These are phyloP conservation scores for Ganoderma multipileum DNA, from an alignment of 1,284 basidiomycete species.

Conservation along the genomic window DNA sequence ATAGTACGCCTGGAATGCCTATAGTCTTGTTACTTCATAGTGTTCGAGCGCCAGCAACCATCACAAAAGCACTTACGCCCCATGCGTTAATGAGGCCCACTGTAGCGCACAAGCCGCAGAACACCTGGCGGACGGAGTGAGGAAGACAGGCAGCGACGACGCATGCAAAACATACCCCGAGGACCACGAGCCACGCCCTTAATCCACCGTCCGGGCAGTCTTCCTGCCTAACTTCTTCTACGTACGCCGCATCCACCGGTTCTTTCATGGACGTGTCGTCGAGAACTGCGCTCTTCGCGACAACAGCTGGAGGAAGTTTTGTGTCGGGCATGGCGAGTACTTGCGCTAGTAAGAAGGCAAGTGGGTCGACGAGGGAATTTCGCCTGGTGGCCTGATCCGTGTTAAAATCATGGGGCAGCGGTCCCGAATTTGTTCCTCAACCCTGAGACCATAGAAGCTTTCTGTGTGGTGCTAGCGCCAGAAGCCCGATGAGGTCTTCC, in stretches of 20 bases:
- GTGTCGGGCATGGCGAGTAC: background rate
- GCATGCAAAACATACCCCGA: background rate
- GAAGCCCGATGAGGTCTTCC: background rate
- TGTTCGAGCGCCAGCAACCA: background rate
- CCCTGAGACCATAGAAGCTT: background rate
- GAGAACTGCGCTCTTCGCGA: too few relatives aligned
- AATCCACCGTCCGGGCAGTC: background rate
- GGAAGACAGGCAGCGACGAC: background rate
- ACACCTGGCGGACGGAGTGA: background rate
- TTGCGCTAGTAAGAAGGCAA: background rate
- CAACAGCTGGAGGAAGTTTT: background rate
- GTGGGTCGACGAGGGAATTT: background rate
- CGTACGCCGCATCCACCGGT: background rate
- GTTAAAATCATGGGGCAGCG: background rate
- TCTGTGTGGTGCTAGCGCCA: background rate
- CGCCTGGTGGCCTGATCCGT: background rate
- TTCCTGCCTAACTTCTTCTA: background rate
- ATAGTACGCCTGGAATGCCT: conserved; percentile 4
- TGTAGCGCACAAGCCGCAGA: background rate
- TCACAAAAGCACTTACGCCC: background rate
- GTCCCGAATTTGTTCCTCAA: background rate
- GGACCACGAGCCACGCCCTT: background rate
- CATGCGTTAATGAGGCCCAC: background rate
- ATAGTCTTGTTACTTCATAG: background rate
- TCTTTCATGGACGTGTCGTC: background rate